phyloP scores from a whole-genome alignment of 2,329 filamentous ascomycete species.

The Ambrosiella xylebori region DNA sequence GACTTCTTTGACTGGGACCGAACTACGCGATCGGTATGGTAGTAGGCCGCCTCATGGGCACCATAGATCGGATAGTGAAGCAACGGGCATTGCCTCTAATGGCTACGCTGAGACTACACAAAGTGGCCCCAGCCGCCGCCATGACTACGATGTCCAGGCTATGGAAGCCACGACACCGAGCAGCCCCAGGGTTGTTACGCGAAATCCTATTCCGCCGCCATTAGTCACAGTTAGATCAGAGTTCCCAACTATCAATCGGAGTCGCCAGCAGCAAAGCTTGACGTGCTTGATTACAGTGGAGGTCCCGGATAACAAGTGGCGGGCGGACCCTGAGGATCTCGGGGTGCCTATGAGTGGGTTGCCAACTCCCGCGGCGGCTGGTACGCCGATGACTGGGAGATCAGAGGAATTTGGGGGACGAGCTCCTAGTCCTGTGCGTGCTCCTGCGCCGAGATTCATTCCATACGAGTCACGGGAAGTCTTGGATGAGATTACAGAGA shows the following conservation, averaged over 20 bases:
- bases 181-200: conserved; percentile 52
- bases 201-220: conserved; percentile 79
- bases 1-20: background rate
- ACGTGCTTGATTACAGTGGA: conserved; percentile 91
- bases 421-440: too few species aligned
- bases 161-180: conserved; percentile 68
- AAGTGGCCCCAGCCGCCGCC: conserved; percentile 51
- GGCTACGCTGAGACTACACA: conserved; percentile 66
- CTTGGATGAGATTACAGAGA: conserved; percentile 72
- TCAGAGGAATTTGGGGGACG: conserved; percentile 30
- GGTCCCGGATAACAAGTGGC: conserved; percentile 84
- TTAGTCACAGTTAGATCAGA: conserved; percentile 91
- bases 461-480: conserved; percentile 62
- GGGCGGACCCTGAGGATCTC: conserved; percentile 66
- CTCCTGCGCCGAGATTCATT: conserved; percentile 37
- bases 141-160: conserved; percentile 90
- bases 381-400: conserved; percentile 14
- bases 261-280: conserved; percentile 82
- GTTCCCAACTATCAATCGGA: conserved; percentile 84
- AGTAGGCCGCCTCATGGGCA: conserved; percentile 16
- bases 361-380: conserved; percentile 18
- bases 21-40: conserved; percentile 21
- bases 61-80: conserved; percentile 55
- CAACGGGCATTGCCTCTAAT: conserved; percentile 56
- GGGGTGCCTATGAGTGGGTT: conserved; percentile 31